Base-by-base conservation (phyloP, 108 stramenopile genomes). In the Skeletonema costatum region DNA sequence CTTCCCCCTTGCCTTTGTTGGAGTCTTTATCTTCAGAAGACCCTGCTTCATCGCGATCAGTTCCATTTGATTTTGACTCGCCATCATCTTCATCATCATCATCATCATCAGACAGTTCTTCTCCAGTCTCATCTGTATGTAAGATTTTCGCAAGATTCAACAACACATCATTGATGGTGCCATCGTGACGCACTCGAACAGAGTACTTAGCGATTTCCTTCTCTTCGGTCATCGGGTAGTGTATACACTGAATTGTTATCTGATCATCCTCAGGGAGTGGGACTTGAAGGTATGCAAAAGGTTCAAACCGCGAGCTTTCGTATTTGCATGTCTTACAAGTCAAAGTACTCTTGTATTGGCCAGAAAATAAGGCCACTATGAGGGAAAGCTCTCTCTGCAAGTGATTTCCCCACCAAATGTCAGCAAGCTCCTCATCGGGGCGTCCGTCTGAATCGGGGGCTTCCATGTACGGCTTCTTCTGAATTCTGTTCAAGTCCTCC, bases 331-430 rank as follows among this genome's bases (percentile, higher is more conserved):
- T 72, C 56, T 90, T 85, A 83, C 99, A 99, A 17, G 93, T 97
- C 51, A 98, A 74, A 50, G 97, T 86, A 67, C 97, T 97, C 75
- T 97, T 97, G 78, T 97, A 97, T 82, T 98, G 97, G 2, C 98
- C 99, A 51, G 93, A 93, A 76, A 97, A 99, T 13, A 96, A 77
- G 17, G 98, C 98, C 8, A 98, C 97, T 44, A 99, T 86, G 32
- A 99, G 91, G 25, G 96, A 97, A 77, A 95, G 85, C 74, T 98
- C 96, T 71, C 96, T 71, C 66, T 93, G 91, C 68, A 99, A 87
- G 73, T 98, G 97, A 62, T 98, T 94, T 33, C 90, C 65, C 99
- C 99, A 99, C 96, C 97, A 98, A 77, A 99, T 99, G 71, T 93
- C 94, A 48, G 98, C 98, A 16, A 99, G 79, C 75, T 97, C 94